phyloP scores from a whole-genome alignment of 2,329 filamentous ascomycete species.

The Metarhizium sp. region DNA sequence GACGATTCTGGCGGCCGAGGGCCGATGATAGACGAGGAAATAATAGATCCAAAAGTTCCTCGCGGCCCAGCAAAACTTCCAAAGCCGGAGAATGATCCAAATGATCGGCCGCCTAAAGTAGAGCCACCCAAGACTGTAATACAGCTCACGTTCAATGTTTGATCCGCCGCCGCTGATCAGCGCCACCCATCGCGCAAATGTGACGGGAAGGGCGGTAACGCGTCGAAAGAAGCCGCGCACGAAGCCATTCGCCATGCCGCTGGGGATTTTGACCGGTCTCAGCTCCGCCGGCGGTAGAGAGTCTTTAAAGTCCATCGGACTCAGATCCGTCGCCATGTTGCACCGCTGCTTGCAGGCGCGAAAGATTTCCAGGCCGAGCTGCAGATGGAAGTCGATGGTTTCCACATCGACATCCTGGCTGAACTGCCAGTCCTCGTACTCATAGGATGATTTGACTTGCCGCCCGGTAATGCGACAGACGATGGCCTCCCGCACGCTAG shows the following conservation, averaged over 20 bases:
- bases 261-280: not conserved
- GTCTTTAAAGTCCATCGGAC: not conserved
- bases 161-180: constrained; percentile 24
- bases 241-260: not conserved
- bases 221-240: constrained; percentile 7
- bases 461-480: constrained; percentile 17
- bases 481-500: constrained; percentile 19
- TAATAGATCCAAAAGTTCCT: constrained; percentile 22
- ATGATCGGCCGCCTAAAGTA: constrained; percentile 15
- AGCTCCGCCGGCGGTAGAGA: not conserved
- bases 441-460: not conserved
- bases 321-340: not conserved
- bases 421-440: not conserved
- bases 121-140: constrained; percentile 20
- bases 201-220: constrained; percentile 13
- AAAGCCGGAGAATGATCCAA: constrained; percentile 18
- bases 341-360: not conserved
- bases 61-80: constrained; percentile 20
- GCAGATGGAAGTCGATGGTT: not conserved
- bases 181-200: constrained; percentile 22
- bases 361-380: not conserved
- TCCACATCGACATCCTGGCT: not conserved
- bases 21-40: constrained; percentile 23
- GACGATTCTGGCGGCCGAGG: constrained; percentile 20
- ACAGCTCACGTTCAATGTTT: constrained; percentile 26